Evolutionary conservation across 176 grass and related monocot genomes (phyloP).

Genomic region (Aegilops sharonensis): DNA sequence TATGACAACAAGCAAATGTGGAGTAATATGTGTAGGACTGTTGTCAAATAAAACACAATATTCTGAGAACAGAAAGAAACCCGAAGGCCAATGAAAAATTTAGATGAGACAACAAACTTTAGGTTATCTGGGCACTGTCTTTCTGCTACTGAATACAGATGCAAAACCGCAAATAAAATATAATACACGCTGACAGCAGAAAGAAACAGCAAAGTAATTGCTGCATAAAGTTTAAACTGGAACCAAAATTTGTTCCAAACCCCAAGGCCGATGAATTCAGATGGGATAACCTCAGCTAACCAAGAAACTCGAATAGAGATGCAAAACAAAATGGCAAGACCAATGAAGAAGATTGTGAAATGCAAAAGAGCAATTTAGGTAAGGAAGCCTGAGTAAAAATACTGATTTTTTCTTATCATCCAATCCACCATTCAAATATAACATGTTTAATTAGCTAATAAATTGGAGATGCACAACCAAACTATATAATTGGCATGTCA

Average conservation of each 20-base stretch:
- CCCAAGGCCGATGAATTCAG: background rate
- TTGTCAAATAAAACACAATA: background rate
- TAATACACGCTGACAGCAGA: background rate
- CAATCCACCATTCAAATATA: background rate
- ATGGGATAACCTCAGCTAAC: background rate
- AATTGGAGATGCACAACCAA: background rate
- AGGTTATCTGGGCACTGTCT: too few relatives aligned
- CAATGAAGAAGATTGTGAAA: background rate
- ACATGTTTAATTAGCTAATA: background rate
- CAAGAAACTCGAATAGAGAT: background rate
- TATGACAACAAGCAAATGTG: background rate
- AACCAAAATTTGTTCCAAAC: background rate
- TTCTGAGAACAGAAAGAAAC: background rate
- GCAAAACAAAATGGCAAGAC: background rate
- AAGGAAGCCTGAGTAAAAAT: background rate
- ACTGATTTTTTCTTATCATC: background rate
- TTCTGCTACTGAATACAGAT: too few relatives aligned
- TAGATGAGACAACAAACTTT: too few relatives aligned
- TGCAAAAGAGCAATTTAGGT: background rate
- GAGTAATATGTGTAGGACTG: background rate
- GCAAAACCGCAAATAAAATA: background rate
- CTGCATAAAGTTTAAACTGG: background rate
- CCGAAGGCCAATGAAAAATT: too few relatives aligned
- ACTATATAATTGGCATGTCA: background rate
- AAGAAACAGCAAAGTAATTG: background rate